Conservation (phyloP, 2,329 filamentous ascomycete genomes). For the Hymenoscyphus linearis region DNA sequence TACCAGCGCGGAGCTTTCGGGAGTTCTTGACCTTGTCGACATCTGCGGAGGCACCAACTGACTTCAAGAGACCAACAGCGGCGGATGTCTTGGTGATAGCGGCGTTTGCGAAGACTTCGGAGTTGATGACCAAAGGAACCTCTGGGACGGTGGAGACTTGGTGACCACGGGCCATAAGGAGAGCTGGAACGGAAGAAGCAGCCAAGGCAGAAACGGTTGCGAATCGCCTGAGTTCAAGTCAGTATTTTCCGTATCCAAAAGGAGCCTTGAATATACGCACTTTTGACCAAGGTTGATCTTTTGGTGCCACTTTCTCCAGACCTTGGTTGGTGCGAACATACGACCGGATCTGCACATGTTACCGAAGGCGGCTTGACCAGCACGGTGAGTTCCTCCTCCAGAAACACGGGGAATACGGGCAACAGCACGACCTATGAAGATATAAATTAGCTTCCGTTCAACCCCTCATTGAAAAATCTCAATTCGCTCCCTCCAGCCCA, state of each 20-base stretch:
- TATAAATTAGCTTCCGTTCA: constrained; percentile 21
- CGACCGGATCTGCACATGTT: constrained; percentile 99
- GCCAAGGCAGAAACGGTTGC: constrained; percentile 96
- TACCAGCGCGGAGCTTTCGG: constrained; percentile 95
- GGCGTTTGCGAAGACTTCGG: constrained; percentile 74
- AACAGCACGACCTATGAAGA: constrained; percentile 78
- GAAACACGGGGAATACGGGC: constrained; percentile 99
- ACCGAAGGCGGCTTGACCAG: constrained; percentile 99
- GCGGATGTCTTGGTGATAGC: constrained; percentile 83
- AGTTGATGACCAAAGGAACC: constrained; percentile 95
- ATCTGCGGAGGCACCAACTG: constrained; percentile 83
- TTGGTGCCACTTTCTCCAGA: constrained; percentile 99
- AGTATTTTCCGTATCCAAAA: not conserved
- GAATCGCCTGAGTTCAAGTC: constrained; percentile 63
- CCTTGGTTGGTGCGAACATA: constrained; percentile 99
- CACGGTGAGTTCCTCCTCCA: constrained; percentile 99
- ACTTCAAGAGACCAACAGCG: constrained; percentile 81
- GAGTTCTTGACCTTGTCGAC: constrained; percentile 94
- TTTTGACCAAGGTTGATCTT: constrained; percentile 99
- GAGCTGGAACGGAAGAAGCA: constrained; percentile 89
- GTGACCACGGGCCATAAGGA: constrained; percentile 96
- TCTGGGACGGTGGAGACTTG: constrained; percentile 87
- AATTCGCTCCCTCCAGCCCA: not conserved
- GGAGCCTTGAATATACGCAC: constrained; percentile 41
- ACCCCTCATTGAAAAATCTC: constrained; percentile 3